These are phyloP conservation scores for Hibiscus tridactylites DNA, from an alignment of 345 rosid genomes.

Conservation along the genomic window DNA sequence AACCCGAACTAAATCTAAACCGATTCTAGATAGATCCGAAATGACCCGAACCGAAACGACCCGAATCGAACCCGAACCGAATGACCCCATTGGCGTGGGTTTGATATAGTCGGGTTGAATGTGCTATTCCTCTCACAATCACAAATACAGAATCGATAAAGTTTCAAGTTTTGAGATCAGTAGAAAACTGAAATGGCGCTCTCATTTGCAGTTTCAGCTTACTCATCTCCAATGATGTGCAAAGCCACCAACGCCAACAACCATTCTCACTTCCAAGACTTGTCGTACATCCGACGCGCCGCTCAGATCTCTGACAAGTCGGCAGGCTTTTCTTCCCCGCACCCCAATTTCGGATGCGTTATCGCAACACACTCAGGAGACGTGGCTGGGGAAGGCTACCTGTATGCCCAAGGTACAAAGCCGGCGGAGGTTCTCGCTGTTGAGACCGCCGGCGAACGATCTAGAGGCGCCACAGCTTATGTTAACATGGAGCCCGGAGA, in stretches of 20 bases:
- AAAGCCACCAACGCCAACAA: constrained; percentile 17
- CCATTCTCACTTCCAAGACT: constrained; percentile 35
- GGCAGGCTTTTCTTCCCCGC: constrained; percentile 80
- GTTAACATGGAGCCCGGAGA: constrained; percentile 90
- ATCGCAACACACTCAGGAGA: constrained; percentile 41
- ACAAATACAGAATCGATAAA: neutral
- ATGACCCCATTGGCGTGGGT: too few relatives aligned
- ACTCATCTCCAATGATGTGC: constrained; percentile 28
- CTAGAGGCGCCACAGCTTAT: constrained; percentile 66
- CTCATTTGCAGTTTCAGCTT: constrained; percentile 18
- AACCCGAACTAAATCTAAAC: too few relatives aligned
- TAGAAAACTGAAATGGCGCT: constrained; percentile 23
- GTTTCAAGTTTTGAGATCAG: neutral
- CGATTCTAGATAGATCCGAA: too few relatives aligned
- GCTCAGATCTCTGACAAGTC: constrained; percentile 65
- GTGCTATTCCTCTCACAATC: neutral
- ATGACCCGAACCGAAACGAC: too few relatives aligned
- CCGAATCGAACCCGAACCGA: too few relatives aligned
- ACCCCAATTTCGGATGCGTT: constrained; percentile 88
- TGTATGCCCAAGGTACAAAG: constrained; percentile 83
- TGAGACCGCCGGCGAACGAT: constrained; percentile 53
- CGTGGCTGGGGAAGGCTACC: constrained; percentile 71
- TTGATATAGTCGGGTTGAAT: neutral
- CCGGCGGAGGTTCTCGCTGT: constrained; percentile 71
- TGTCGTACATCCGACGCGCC: constrained; percentile 53